Evolutionary conservation across 139 green algal species (phyloP).

Genomic region (Picochlorum sp.): DNA sequence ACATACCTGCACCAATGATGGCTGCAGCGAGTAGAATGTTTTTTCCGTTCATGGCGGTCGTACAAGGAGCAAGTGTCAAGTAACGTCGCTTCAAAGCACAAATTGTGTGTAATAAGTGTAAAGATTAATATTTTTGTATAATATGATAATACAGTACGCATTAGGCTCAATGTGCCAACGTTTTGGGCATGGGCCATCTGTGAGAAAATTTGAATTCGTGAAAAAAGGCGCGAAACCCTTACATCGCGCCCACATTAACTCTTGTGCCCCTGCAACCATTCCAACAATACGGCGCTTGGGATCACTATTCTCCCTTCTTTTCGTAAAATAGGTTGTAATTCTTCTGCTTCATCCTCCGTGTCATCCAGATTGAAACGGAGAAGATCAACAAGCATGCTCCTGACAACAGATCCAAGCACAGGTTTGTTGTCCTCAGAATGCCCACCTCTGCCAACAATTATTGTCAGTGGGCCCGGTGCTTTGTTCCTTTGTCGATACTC

Average conservation of each 20-base stretch:
- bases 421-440: slow-evolving; percentile 13
- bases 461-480: neutral
- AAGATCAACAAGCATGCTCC: slow-evolving; percentile 11
- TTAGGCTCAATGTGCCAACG: too few relatives aligned
- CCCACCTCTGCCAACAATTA: slow-evolving; percentile 23
- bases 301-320: slow-evolving; percentile 26
- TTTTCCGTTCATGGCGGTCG: too few relatives aligned
- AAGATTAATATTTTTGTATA: too few relatives aligned
- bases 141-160: too few relatives aligned
- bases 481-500: neutral
- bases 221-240: too few relatives aligned
- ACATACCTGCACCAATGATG: too few relatives aligned
- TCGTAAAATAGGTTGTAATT: neutral
- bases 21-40: too few relatives aligned
- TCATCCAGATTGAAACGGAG: slow-evolving; percentile 6
- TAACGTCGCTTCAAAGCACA: too few relatives aligned
- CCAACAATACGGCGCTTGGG: neutral
- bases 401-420: slow-evolving; percentile 9
- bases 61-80: too few relatives aligned
- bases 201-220: too few relatives aligned
- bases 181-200: too few relatives aligned
- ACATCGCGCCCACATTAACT: neutral
- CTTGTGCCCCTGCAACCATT: neutral
- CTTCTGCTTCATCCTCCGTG: neutral
- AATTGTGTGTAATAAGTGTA: too few relatives aligned